Evolutionary conservation across 805 yeast species (phyloP).

Genomic region (Cephaloascus albidus): DNA sequence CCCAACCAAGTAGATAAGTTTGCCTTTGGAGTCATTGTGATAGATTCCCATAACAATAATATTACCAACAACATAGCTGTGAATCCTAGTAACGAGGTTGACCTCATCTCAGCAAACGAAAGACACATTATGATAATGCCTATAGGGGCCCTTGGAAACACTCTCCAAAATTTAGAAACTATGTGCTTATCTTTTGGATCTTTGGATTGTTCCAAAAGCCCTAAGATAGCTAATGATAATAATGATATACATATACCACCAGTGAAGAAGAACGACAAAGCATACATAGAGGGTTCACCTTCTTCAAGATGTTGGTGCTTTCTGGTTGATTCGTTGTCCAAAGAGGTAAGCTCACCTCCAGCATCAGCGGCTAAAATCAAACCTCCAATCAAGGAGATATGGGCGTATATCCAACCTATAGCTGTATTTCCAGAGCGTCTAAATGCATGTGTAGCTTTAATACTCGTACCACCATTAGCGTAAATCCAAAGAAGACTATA

Average conservation of each 20-base stretch:
- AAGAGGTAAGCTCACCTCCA: constrained; percentile 35
- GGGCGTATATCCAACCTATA: constrained; percentile 32
- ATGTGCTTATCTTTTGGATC: constrained; percentile 24
- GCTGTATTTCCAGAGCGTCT: constrained; percentile 39
- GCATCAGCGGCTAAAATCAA: constrained; percentile 52
- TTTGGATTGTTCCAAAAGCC: constrained; percentile 31
- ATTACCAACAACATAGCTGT: constrained; percentile 22
- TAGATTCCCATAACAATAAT: constrained; percentile 26
- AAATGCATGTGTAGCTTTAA: constrained; percentile 42
- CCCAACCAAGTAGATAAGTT: too few relatives aligned
- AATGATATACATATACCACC: constrained; percentile 44
- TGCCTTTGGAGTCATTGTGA: constrained; percentile 15
- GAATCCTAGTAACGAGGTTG: constrained; percentile 33
- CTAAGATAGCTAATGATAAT: constrained; percentile 25
- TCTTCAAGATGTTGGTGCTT: constrained; percentile 11
- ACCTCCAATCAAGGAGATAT: constrained; percentile 41
- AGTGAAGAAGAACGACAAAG: constrained; percentile 38
- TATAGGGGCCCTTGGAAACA: constrained; percentile 29
- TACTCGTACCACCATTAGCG: constrained; percentile 40
- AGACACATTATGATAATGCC: constrained; percentile 28
- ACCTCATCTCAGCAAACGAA: constrained; percentile 30
- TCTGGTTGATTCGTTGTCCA: constrained; percentile 11
- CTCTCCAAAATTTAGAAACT: constrained; percentile 24
- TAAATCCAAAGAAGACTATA: constrained; percentile 45
- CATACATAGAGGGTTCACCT: constrained; percentile 23